Base-by-base conservation (phyloP, 345 rosid species). In the Dimocarpus longan region DNA sequence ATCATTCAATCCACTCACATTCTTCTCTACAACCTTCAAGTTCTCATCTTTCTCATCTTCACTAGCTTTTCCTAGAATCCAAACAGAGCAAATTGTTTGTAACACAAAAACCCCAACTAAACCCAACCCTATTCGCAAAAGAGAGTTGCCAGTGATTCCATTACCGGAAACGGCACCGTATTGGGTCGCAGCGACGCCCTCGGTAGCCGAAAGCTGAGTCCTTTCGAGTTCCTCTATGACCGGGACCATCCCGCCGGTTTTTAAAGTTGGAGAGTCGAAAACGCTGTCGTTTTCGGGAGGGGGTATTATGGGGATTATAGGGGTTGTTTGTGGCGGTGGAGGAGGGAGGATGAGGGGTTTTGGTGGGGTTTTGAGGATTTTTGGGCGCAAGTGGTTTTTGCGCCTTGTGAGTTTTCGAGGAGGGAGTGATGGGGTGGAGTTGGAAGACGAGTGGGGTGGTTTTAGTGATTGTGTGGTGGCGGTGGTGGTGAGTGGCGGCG, bases 301-400 rank as follows among this genome's bases (percentile, higher is more conserved):
- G 32, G 80, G 9, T 22, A 63, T 44, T 54, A 77, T 54, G 37
- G 81, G 83, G 63, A 74, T 72, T 80, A 78, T 0, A 19, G 82
- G 78, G 56, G 70, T 82, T 43, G 78, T 56, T 7, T 72, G 65
- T 10, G 75, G 84, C 66, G 70, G 75, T 46, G 69, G 80, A 50
- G 69, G 80, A 60, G 71, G 75, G 66, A 44, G 85, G 60, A 42
- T 32, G 28, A 72, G 70, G 82, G 91, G 85, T 80, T 88, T 85
- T 80, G 82, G 81, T 77, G 86, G 86, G 87, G 90, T 90, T 89
- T 88, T 91, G 16, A 93, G 93, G 82, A 93, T 91, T 87, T 91
- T 95, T 60, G 89, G 90, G 63, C 97, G 97, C 28, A 95, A 82
- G 70, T 89, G 84, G 84, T 92, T 93, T 86, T 86, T 92, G 73